Percentiles rank a stretch among this genome's conserved stretches.
These are phyloP conservation scores for Apiospora saccharicola DNA, from an alignment of 2,329 filamentous ascomycete genomes.

Conservation along the genomic window DNA sequence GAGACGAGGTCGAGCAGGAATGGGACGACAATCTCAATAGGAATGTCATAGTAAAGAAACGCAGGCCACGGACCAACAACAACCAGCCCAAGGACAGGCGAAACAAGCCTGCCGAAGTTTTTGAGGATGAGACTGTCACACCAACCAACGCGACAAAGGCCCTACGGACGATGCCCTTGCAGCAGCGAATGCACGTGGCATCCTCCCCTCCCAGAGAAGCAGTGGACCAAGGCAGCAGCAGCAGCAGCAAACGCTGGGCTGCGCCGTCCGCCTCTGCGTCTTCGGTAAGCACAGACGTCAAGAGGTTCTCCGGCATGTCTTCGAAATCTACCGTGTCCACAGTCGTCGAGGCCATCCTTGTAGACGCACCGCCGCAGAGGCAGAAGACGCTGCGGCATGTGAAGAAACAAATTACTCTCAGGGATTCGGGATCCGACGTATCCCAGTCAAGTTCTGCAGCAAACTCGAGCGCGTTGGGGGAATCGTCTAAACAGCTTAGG, in stretches of 20 bases:
- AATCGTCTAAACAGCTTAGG: slow-evolving; percentile 39
- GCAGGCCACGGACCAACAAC: slow-evolving; percentile 39
- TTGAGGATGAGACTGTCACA: slow-evolving; percentile 56
- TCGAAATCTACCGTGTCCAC: slow-evolving; percentile 62
- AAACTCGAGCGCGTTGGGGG: slow-evolving; percentile 47
- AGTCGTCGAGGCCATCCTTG: slow-evolving; percentile 63
- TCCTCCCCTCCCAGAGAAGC: slow-evolving; percentile 44
- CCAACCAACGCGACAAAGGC: slow-evolving; percentile 62
- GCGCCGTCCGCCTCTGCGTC: slow-evolving; percentile 48
- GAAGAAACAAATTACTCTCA: slow-evolving; percentile 22
- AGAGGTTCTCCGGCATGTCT: slow-evolving; percentile 62
- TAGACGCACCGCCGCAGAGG: slow-evolving; percentile 57
- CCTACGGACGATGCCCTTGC: slow-evolving; percentile 55
- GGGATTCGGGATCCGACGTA: slow-evolving; percentile 47
- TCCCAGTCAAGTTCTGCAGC: slow-evolving; percentile 53
- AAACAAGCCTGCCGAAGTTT: slow-evolving; percentile 43
- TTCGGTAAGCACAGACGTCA: slow-evolving; percentile 51
- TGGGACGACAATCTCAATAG: slow-evolving; percentile 62
- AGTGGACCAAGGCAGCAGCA: slow-evolving; percentile 32
- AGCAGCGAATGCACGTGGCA: slow-evolving; percentile 49
- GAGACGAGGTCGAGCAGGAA: slow-evolving; percentile 58
- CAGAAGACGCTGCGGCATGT: slow-evolving; percentile 66
- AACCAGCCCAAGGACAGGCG: slow-evolving; percentile 37
- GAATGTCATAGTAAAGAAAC: slow-evolving; percentile 62
- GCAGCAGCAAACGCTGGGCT: slow-evolving; percentile 37